Evolutionary conservation across 495 filamentous ascomycete genomes (phyloP).

Genomic region (Aspergillus biplanus): DNA sequence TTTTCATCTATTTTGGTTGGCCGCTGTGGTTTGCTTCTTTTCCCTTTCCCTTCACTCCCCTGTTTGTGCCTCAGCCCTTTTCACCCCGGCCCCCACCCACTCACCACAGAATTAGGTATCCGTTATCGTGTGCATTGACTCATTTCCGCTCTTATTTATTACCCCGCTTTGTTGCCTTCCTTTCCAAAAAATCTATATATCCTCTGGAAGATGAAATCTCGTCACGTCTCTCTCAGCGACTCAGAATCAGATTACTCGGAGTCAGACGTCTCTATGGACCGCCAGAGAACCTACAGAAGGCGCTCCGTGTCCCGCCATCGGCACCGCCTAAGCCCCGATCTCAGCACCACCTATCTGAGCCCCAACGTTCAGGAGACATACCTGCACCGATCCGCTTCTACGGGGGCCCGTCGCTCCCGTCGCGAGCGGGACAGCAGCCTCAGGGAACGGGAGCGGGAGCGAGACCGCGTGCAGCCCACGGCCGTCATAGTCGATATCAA

Average conservation of each 20-base stretch:
- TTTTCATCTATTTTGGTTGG: conserved; percentile 16
- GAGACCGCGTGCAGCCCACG: conserved; percentile 24
- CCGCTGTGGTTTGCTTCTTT: conserved; percentile 11
- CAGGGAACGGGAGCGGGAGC: conserved; percentile 9
- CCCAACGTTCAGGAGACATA: conserved; percentile 30
- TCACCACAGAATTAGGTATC: not conserved
- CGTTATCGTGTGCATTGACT: conserved; percentile 4
- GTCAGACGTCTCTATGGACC: conserved; percentile 42
- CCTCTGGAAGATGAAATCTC: conserved; percentile 17
- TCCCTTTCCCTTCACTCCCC: not conserved
- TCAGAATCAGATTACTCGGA: conserved; percentile 47
- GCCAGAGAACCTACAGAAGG: conserved; percentile 29
- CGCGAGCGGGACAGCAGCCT: not conserved
- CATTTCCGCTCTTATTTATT: not conserved
- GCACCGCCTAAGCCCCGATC: conserved; percentile 32
- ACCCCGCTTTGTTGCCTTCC: not conserved
- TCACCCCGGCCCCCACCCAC: not conserved
- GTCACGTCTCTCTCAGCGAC: conserved; percentile 26
- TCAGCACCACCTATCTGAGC: conserved; percentile 27
- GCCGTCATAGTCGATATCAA: conserved; percentile 40
- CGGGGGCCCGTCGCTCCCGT: conserved; percentile 38
- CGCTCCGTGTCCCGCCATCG: conserved; percentile 47
- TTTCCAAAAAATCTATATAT: not conserved
- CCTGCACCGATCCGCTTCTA: conserved; percentile 46
- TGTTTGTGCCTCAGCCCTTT: not conserved